Conservation (phyloP, 1,284 basidiomycete genomes). For the Serendipita sp. region DNA sequence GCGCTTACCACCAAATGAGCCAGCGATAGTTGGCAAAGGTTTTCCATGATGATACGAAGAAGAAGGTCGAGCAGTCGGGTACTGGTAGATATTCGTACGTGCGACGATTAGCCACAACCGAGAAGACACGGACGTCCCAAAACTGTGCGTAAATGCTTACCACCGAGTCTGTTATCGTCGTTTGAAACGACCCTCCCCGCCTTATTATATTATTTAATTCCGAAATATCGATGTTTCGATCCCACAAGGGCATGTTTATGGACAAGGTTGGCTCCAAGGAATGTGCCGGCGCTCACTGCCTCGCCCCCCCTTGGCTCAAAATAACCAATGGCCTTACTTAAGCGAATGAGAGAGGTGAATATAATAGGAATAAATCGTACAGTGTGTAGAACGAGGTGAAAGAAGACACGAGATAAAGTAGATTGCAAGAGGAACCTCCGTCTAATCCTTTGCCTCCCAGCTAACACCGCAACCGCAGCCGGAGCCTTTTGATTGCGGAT, state of each 20-base stretch:
- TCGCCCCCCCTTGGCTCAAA: no score
- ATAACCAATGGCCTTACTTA: no score
- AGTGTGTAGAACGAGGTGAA: no score
- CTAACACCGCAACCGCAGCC: slow-evolving; percentile 87
- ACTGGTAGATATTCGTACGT: background rate
- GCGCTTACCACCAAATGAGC: slow-evolving; percentile 3
- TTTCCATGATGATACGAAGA: slow-evolving; percentile 4
- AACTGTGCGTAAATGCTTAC: background rate
- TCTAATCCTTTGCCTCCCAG: slow-evolving; percentile 63
- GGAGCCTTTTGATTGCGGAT: slow-evolving; percentile 71
- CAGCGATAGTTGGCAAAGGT: background rate
- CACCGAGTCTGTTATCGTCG: background rate
- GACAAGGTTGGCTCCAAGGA: background rate
- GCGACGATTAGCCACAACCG: background rate
- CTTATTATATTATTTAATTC: background rate
- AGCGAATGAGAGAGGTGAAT: no score
- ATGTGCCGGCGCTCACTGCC: no score
- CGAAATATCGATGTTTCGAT: background rate
- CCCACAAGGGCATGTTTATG: background rate
- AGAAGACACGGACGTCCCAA: background rate
- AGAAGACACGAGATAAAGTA: background rate
- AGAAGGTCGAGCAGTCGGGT: background rate
- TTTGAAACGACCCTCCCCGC: background rate
- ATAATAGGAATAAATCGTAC: no score
- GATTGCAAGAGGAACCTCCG: background rate